Evolutionary conservation across 768 basidiomycete species (phyloP).

Genomic region (Rubroboletus satanas): DNA sequence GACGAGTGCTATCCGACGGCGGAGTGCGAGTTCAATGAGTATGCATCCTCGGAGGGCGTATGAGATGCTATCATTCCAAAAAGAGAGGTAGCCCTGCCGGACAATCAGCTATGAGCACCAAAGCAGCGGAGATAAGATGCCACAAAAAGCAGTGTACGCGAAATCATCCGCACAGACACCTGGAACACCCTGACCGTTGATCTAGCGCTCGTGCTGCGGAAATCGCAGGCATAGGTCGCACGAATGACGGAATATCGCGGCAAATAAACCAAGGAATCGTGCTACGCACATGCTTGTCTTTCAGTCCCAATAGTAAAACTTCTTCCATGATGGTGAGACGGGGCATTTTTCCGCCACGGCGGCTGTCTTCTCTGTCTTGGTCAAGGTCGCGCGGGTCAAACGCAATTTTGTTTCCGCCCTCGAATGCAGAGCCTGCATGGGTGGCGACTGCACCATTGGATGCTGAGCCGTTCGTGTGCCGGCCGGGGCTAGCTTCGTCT

Average conservation of each 20-base stretch:
- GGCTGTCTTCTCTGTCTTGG: slow-evolving; percentile 60
- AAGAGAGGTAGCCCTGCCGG: slow-evolving; percentile 83
- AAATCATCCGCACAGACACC: slow-evolving; percentile 2
- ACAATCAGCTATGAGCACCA: slow-evolving; percentile 10
- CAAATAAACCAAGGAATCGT: background rate
- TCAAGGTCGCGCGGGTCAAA: slow-evolving; percentile 91
- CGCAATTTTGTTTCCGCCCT: slow-evolving; percentile 84
- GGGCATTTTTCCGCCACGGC: slow-evolving; percentile 70
- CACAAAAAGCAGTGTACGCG: slow-evolving; percentile 16
- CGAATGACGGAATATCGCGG: slow-evolving; percentile 4
- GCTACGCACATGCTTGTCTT: slow-evolving; percentile 84
- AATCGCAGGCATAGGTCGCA: slow-evolving; percentile 5
- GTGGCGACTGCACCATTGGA: slow-evolving; percentile 33
- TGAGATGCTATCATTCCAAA: slow-evolving; percentile 99
- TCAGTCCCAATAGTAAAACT: slow-evolving; percentile 86
- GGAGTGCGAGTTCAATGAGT: slow-evolving; percentile 93
- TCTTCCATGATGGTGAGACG: slow-evolving; percentile 95
- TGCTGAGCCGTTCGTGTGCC: slow-evolving; percentile 29
- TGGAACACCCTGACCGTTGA: background rate
- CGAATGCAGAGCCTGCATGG: slow-evolving; percentile 80
- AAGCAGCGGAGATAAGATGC: slow-evolving; percentile 5
- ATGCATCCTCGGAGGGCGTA: slow-evolving; percentile 99
- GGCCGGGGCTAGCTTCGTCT: slow-evolving; percentile 34
- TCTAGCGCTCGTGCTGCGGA: slow-evolving; percentile 20
- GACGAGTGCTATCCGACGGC: slow-evolving; percentile 88